A percentile compares a stretch with the other conserved stretches of the same genome.
Conservation (phyloP, 331 rosid species). For the Erythrophleum ivorense region DNA sequence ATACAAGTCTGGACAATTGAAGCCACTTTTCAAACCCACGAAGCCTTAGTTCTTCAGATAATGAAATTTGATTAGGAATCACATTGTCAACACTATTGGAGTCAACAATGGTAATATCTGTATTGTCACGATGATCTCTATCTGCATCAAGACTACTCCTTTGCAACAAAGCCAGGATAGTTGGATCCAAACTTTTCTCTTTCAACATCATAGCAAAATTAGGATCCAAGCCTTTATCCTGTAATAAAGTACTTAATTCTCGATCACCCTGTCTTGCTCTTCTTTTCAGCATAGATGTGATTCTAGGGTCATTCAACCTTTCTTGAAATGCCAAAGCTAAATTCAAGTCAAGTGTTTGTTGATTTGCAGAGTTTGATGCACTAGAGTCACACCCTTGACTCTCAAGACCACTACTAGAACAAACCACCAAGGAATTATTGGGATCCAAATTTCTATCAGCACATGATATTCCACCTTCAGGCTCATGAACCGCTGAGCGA, state of each 20-base stretch:
- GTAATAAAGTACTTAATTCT: constrained; percentile 80
- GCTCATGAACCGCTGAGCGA: constrained; percentile 88
- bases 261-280: constrained; percentile 84
- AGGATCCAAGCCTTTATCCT: constrained; percentile 98
- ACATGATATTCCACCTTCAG: constrained; percentile 70
- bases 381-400: constrained; percentile 94
- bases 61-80: constrained; percentile 88
- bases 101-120: constrained; percentile 71
- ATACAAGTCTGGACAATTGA: constrained; percentile 80
- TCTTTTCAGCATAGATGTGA: constrained; percentile 83
- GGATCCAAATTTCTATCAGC: constrained; percentile 73
- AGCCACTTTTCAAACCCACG: constrained; percentile 99
- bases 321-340: constrained; percentile 95
- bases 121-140: constrained; percentile 92
- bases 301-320: constrained; percentile 95
- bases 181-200: constrained; percentile 97
- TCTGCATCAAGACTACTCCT: constrained; percentile 98
- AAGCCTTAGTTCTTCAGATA: constrained; percentile 95
- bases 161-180: constrained; percentile 93
- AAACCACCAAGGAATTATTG: constrained; percentile 68
- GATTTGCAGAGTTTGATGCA: constrained; percentile 88
- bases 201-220: constrained; percentile 99
- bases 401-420: constrained; percentile 93
- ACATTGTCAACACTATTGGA: constrained; percentile 83
- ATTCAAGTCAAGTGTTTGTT: constrained; percentile 86